phyloP scores from a whole-genome alignment of 176 grass and related monocot genomes.

The Juncus inflexus region DNA sequence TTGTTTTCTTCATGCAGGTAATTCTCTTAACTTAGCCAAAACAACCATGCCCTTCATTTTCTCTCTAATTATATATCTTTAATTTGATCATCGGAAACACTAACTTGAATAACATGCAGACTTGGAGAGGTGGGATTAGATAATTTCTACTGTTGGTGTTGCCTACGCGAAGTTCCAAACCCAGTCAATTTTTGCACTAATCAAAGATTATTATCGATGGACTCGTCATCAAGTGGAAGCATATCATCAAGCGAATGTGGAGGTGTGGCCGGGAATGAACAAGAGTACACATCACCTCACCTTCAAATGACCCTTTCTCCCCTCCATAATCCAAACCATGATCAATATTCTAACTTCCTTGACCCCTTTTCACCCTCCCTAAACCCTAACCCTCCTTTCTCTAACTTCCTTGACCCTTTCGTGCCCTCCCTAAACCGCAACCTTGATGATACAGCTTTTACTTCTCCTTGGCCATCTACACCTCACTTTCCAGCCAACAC shows the following conservation, averaged over 20 bases:
- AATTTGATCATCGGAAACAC: neutral
- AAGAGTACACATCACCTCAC: slow-evolving; percentile 54
- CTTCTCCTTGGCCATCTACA: slow-evolving; percentile 17
- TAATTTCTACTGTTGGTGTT: too few species aligned
- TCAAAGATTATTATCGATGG: slow-evolving; percentile 36
- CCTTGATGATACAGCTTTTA: neutral
- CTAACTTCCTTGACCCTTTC: slow-evolving; percentile 6
- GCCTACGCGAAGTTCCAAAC: slow-evolving; percentile 2
- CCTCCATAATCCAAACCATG: slow-evolving; percentile 28
- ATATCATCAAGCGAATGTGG: slow-evolving; percentile 59
- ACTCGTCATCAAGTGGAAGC: slow-evolving; percentile 80
- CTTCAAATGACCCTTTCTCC: slow-evolving; percentile 24
- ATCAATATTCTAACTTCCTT: slow-evolving; percentile 37
- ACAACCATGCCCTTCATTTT: neutral
- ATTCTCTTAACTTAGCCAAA: neutral
- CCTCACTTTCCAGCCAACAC: neutral
- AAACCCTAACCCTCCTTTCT: slow-evolving; percentile 11
- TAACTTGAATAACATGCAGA: too few species aligned
- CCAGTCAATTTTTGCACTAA: neutral
- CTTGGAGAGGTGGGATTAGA: too few species aligned
- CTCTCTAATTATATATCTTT: neutral
- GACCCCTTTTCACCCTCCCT: slow-evolving; percentile 35
- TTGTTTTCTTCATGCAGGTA: too few species aligned
- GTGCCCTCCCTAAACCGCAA: neutral
- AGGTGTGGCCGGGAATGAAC: slow-evolving; percentile 40